Evolutionary conservation across 441 rosid species (phyloP).

Genomic region (Isatis lusitanica): DNA sequence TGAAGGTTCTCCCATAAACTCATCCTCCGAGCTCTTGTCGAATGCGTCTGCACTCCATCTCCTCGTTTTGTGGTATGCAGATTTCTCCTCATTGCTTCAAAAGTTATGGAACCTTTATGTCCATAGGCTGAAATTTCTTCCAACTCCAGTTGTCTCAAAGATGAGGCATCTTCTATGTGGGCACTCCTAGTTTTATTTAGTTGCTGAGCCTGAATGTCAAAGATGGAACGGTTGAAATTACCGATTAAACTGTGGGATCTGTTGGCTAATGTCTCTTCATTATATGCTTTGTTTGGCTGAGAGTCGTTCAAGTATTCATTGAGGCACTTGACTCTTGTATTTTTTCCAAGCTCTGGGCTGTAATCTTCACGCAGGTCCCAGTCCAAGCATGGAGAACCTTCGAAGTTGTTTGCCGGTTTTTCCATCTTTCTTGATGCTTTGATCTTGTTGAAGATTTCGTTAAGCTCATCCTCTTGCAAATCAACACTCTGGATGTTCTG

Average conservation of each 20-base stretch:
- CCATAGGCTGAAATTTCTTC: slow-evolving; percentile 44
- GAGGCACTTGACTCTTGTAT: slow-evolving; percentile 20
- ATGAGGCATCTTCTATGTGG: slow-evolving; percentile 35
- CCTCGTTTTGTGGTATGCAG: slow-evolving; percentile 18
- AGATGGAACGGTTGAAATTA: slow-evolving; percentile 45
- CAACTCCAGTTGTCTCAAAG: slow-evolving; percentile 31
- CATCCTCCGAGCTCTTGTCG: slow-evolving; percentile 35
- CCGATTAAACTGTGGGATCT: slow-evolving; percentile 40
- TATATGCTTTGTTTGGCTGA: slow-evolving; percentile 29
- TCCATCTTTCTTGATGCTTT: slow-evolving; percentile 38
- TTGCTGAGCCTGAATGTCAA: slow-evolving; percentile 40
- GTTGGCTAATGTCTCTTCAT: slow-evolving; percentile 30
- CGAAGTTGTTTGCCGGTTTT: slow-evolving; percentile 11
- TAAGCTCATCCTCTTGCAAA: slow-evolving; percentile 35
- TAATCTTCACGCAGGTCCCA: slow-evolving; percentile 14
- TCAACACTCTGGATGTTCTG: slow-evolving; percentile 52
- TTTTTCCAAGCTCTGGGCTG: slow-evolving; percentile 21
- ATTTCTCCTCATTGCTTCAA: slow-evolving; percentile 37
- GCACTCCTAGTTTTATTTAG: slow-evolving; percentile 27
- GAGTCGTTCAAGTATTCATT: slow-evolving; percentile 32
- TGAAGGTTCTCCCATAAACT: slow-evolving; percentile 59
- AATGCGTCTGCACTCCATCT: slow-evolving; percentile 8
- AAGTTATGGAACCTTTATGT: slow-evolving; percentile 40
- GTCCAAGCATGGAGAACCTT: slow-evolving; percentile 21
- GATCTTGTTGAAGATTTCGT: slow-evolving; percentile 31